Evolutionary conservation across 1,139 yeast genomes (phyloP).

Genomic region (Zygoascus sp.): DNA sequence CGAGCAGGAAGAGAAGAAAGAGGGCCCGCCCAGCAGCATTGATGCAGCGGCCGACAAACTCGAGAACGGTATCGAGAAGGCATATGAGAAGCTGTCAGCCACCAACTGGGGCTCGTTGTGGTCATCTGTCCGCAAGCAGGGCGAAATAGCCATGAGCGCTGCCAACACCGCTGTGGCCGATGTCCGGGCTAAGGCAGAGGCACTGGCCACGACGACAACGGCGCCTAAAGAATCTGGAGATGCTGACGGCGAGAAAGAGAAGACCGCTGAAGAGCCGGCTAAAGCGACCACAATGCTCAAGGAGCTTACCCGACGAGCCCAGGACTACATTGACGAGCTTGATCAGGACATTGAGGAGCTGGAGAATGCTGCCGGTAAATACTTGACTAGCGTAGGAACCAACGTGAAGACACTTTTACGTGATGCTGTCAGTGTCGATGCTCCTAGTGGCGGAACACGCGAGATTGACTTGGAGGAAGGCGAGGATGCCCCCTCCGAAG

Average conservation of each 20-base stretch:
- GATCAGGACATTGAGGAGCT: conserved; percentile 65
- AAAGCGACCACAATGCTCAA: conserved; percentile 28
- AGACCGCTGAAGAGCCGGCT: conserved; percentile 14
- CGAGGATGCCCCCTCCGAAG: conserved; percentile 36
- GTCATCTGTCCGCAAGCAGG: conserved; percentile 36
- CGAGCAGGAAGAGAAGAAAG: conserved; percentile 11
- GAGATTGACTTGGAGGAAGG: conserved; percentile 29
- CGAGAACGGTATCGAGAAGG: conserved; percentile 48
- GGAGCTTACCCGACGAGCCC: conserved; percentile 45
- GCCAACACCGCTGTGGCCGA: conserved; percentile 10
- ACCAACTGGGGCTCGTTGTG: conserved; percentile 38
- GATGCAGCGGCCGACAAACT: conserved; percentile 40
- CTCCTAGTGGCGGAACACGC: conserved; percentile 24
- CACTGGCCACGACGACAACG: neutral
- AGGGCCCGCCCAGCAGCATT: conserved; percentile 19
- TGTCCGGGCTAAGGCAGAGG: conserved; percentile 5
- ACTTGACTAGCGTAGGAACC: conserved; percentile 52
- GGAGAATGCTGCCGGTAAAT: conserved; percentile 59
- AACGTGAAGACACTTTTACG: conserved; percentile 47
- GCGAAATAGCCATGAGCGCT: conserved; percentile 38
- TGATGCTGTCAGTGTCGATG: conserved; percentile 46
- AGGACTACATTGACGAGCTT: conserved; percentile 54
- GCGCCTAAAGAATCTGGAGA: neutral
- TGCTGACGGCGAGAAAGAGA: neutral
- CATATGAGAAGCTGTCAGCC: conserved; percentile 36